Evolutionary conservation across 257 asterid genomes (phyloP), one percentile per base, ranked within the genome.

Genomic region (Avicennia marina): DNA sequence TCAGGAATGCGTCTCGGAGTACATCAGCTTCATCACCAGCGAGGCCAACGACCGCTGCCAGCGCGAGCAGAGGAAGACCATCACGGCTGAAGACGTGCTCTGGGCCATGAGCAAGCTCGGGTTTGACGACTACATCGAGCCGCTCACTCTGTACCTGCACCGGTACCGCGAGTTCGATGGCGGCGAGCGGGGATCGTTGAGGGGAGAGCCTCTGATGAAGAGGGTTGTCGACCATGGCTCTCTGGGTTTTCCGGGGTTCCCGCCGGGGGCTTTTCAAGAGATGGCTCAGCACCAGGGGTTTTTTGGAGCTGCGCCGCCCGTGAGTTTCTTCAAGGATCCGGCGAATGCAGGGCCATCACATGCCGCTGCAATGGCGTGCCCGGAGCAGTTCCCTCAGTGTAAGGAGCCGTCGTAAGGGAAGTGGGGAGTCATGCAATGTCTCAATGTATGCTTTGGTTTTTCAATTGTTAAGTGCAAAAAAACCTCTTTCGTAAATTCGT

Each of bases 81-180:
- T 90, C 69, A 90, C 96, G 0, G 95, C 96, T 0, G 96, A 90
- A 73, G 98, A 90, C 49, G 81, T 90, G 20, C 77, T 88, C 7
- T 91, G 98, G 98, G 95, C 95, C 7, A 90, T 90, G 98, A 85
- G 94, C 83, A 87, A 86, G 70, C 90, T 90, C 11, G 96, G 98
- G 0, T 87, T 84, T 5, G 94, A 84, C 9, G 93, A 84, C 77
- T 90, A 86, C 77, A 82, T 86, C 8, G 95, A 90, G 82, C 96
- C 98, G 0, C 78, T 90, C 56, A 90, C 98, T 0, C 42, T 91
- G 7, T 91, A 78, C 84, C 71, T 91, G 4, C 93, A 83, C 53
- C 90, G 94, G 11, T 81, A 74, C 63, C 89, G 94, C 0, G 94
- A 87, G 75, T 67, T 66, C 21, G 97, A 90, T 4, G 88, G 94